Evolutionary conservation across 208 protist genomes (phyloP).

Genomic region (Trypanosoma conorhini): DNA sequence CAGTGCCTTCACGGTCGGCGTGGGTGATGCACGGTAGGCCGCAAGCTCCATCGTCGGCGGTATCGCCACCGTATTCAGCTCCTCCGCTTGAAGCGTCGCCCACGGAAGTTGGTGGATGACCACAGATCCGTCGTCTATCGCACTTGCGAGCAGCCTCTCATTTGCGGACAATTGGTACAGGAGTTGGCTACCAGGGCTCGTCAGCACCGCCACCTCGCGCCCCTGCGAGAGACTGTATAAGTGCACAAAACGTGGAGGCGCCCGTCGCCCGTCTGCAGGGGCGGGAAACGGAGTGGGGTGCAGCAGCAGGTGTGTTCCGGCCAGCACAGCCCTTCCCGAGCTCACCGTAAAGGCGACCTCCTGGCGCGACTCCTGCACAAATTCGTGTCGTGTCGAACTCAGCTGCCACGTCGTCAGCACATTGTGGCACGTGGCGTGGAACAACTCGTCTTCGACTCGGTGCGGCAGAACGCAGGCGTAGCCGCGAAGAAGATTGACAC

Average conservation of each 20-base stretch:
- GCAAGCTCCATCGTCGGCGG: conserved; percentile 19
- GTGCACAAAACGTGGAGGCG: conserved; percentile 17
- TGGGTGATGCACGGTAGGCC: conserved; percentile 17
- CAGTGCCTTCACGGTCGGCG: conserved; percentile 15
- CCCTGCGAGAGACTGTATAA: conserved; percentile 2
- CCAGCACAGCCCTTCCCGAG: conserved; percentile 9
- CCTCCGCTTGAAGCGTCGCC: conserved; percentile 1
- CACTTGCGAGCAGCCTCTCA: conserved; percentile 23
- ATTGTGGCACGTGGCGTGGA: conserved; percentile 37
- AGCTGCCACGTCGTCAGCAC: conserved; percentile 19
- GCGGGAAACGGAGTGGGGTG: conserved; percentile 10
- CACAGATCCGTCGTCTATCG: conserved; percentile 28
- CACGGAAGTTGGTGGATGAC: conserved; percentile 13
- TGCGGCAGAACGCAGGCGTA: conserved; percentile 43
- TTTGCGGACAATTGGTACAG: conserved; percentile 22
- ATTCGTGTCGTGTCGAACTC: conserved; percentile 20
- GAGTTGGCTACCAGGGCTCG: conserved; percentile 8
- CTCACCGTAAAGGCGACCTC: conserved; percentile 4
- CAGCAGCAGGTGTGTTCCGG: conserved; percentile 13
- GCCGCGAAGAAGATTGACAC: conserved; percentile 22
- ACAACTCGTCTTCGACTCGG: conserved; percentile 43
- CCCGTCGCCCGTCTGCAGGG: not conserved
- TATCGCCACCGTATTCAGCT: conserved; percentile 1
- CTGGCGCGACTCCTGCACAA: conserved; percentile 2
- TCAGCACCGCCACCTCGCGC: conserved; percentile 15